Conservation (phyloP, 352 stramenopile genomes). For the Globisporangium cystogenes region DNA sequence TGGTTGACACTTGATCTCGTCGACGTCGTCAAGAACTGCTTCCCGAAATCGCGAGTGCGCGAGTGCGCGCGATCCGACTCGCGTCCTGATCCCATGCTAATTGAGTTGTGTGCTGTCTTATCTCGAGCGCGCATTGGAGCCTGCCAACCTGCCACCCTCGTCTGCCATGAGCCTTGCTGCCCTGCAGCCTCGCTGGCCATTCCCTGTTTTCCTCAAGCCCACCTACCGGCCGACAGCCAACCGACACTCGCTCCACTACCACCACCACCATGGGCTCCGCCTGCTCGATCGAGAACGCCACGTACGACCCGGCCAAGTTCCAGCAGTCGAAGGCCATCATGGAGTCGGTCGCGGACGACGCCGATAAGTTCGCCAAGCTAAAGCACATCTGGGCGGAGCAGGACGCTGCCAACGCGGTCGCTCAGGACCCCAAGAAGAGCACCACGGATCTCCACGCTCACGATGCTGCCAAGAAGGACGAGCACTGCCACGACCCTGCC, state of each 20-base stretch:
- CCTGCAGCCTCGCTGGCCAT: neutral
- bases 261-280: conserved; percentile 43
- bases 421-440: conserved; percentile 27
- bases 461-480: conserved; percentile 4
- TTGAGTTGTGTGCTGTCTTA: too few species aligned
- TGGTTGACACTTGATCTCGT: too few species aligned
- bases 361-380: conserved; percentile 68
- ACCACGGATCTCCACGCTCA: conserved; percentile 25
- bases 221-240: too few species aligned
- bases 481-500: neutral
- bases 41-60: too few species aligned
- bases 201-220: neutral
- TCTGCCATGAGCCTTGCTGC: too few species aligned
- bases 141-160: too few species aligned
- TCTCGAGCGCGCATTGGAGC: too few species aligned
- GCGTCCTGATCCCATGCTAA: too few species aligned
- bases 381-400: conserved; percentile 52
- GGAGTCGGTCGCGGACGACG: conserved; percentile 47
- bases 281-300: conserved; percentile 46
- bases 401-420: conserved; percentile 4
- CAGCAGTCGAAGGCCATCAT: conserved; percentile 63
- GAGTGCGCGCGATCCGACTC: too few species aligned
- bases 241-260: too few species aligned
- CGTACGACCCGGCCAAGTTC: conserved; percentile 63
- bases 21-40: too few species aligned